These are phyloP conservation scores for Cardiosporidium cionae DNA, from an alignment of 169 alveolate genomes.

Conservation along the genomic window DNA sequence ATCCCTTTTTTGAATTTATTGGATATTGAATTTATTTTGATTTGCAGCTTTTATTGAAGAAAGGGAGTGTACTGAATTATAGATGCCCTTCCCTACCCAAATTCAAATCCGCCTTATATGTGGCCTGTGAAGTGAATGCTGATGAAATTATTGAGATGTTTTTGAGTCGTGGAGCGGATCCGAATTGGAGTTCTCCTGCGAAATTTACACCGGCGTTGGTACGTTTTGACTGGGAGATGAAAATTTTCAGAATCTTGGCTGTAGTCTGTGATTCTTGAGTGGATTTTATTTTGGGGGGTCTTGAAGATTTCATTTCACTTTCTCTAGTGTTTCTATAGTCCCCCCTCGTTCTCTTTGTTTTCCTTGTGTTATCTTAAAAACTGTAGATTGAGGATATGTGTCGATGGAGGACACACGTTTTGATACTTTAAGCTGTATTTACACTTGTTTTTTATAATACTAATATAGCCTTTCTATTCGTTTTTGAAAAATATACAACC, in stretches of 20 bases:
- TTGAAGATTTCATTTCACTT: no score
- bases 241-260: no score
- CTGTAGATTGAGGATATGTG: no score
- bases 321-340: background rate
- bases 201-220: constrained; percentile 64
- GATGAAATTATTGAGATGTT: constrained; percentile 55
- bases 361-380: background rate
- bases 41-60: constrained; percentile 51
- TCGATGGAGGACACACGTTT: no score
- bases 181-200: constrained; percentile 62
- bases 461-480: no score
- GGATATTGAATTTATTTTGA: background rate
- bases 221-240: no score
- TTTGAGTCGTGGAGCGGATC: constrained; percentile 69
- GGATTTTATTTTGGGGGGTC: no score
- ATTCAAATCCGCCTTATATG: constrained; percentile 73
- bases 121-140: constrained; percentile 67
- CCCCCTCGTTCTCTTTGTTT: background rate
- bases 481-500: no score
- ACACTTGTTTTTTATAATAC: no score
- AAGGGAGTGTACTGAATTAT: constrained; percentile 52
- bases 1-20: background rate
- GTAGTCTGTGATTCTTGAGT: no score
- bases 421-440: no score
- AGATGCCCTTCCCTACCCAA: constrained; percentile 58